Evolutionary conservation across 73 alveolate species (phyloP), one percentile per base, ranked within the genome.

Genomic region (Tetrahymena thermophila): DNA sequence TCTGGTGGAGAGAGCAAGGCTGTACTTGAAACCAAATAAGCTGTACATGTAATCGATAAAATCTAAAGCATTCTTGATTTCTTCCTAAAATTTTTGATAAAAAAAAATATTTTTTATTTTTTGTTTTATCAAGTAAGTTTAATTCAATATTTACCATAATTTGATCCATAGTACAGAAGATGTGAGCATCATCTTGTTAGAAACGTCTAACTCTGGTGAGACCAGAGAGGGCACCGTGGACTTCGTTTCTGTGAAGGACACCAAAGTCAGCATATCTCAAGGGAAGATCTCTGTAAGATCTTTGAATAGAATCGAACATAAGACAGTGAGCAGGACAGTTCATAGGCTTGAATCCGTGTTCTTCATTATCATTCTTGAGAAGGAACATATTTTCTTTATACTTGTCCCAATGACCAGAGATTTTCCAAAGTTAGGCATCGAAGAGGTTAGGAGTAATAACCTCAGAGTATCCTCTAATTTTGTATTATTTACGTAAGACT

Each of bases 321-420:
- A 98, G 93, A 96, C 99, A 98, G 96, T 99, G 99, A 35, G 99
- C 99, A 0, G 99, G 99, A 96, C 99, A 99, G 98, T 99, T 99
- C 99, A 99, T 99, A 38, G 99, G 99, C 97, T 99, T 99, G 97
- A 99, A 94, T 56, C 99, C 99, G 97, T 98, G 99, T 97, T 97
- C 99, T 96, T 98, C 99, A 96, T 98, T 98, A 93, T 98, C 99
- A 93, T 98, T 99, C 85, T 99, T 99, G 98, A 99, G 95, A 96
- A 99, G 94, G 96, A 98, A 99, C 98, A 99, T 96, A 97, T 98
- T 99, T 89, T 99, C 99, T 97, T 99, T 99, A 97, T 99, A 99
- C 97, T 99, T 99, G 96, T 99, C 99, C 97, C 99, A 99, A 98
- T 99, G 99, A 35, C 99, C 99, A 35, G 99, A 99, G 56, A 99